Conservation (phyloP, 2,329 filamentous ascomycete genomes). For the Phyllachora maydis region DNA sequence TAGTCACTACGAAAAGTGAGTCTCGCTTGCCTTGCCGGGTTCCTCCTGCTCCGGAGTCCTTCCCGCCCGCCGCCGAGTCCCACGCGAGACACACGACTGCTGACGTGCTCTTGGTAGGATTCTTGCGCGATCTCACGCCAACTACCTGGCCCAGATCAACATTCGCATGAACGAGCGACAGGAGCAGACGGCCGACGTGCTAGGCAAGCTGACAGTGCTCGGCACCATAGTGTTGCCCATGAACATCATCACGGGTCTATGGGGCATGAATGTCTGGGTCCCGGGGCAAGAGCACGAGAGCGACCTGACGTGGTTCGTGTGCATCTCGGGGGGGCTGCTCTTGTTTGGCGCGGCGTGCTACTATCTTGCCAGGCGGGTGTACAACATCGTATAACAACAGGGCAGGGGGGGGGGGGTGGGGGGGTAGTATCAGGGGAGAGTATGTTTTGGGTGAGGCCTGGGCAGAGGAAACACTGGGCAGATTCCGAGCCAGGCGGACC, state of each 20-base stretch:
- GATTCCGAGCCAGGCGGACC: too few species aligned
- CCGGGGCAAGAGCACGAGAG: slow-evolving; percentile 72
- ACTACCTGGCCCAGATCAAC: slow-evolving; percentile 98
- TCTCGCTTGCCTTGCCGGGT: too few species aligned
- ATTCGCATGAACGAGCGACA: slow-evolving; percentile 97
- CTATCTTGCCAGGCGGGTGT: slow-evolving; percentile 64
- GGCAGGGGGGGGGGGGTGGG: too few species aligned
- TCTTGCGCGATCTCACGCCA: slow-evolving; percentile 75
- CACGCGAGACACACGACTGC: too few species aligned
- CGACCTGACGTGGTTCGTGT: slow-evolving; percentile 56
- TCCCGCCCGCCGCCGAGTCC: too few species aligned
- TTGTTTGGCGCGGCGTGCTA: slow-evolving; percentile 66
- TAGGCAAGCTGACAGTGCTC: slow-evolving; percentile 85
- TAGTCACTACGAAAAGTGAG: slow-evolving; percentile 87
- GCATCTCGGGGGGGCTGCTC: slow-evolving; percentile 53
- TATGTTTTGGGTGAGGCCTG: too few species aligned
- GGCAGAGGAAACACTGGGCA: slow-evolving; percentile 1
- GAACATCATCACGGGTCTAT: slow-evolving; percentile 97
- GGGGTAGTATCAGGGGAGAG: too few species aligned
- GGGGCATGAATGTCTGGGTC: slow-evolving; percentile 97
- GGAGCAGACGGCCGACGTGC: slow-evolving; percentile 84
- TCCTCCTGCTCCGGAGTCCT: too few species aligned
- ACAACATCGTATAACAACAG: slow-evolving; percentile 46
- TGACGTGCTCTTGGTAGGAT: too few species aligned
- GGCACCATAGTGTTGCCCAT: slow-evolving; percentile 95